phyloP scores from a whole-genome alignment of 306 rosid genomes.

The Senna tora region DNA sequence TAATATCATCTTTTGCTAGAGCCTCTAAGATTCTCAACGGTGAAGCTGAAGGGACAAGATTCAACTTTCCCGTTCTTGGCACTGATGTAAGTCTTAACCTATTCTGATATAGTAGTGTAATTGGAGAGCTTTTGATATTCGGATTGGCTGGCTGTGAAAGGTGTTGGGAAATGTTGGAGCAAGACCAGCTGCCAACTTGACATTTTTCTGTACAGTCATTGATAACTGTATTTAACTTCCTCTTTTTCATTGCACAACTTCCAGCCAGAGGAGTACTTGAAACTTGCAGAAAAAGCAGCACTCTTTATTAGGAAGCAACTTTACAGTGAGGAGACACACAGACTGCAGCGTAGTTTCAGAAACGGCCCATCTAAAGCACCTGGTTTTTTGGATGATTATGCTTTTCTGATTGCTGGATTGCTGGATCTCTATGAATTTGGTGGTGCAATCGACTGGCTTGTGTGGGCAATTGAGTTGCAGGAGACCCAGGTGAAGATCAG shows the following conservation, averaged over 20 bases:
- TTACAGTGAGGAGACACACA: constrained; percentile 59
- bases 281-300: constrained; percentile 81
- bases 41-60: constrained; percentile 62
- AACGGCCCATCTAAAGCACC: constrained; percentile 85
- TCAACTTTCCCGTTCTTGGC: constrained; percentile 78
- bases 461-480: constrained; percentile 89
- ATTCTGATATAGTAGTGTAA: constrained; percentile 15
- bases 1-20: constrained; percentile 87
- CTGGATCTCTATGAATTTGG: constrained; percentile 89
- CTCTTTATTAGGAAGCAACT: constrained; percentile 70
- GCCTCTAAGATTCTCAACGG: constrained; percentile 83
- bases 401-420: constrained; percentile 82
- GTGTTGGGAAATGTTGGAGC: constrained; percentile 34
- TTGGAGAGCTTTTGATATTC: constrained; percentile 25
- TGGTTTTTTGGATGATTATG: constrained; percentile 91
- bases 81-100: constrained; percentile 65
- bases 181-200: constrained; percentile 31
- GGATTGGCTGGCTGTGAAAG: constrained; percentile 19
- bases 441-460: constrained; percentile 72
- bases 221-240: constrained; percentile 27
- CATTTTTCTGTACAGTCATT: constrained; percentile 23
- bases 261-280: constrained; percentile 78
- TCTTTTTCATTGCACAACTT: constrained; percentile 28
- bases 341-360: constrained; percentile 85
- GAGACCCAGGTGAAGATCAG: constrained; percentile 71